Evolutionary conservation across 768 basidiomycete genomes (phyloP).

Genomic region (Artomyces pyxidatus): DNA sequence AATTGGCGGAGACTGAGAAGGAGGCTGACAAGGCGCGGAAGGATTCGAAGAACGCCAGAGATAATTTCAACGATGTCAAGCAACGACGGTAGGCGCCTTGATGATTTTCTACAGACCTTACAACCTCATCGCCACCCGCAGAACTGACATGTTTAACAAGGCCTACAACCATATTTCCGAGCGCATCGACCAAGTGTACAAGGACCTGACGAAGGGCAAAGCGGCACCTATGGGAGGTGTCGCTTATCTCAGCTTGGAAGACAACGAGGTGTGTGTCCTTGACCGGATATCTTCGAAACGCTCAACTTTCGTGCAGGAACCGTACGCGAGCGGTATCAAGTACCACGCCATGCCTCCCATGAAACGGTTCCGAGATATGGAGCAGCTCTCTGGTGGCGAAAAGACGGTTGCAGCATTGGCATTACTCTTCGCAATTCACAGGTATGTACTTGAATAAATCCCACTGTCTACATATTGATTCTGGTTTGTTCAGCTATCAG

Average conservation of each 20-base stretch:
- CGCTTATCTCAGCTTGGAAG: slow-evolving; percentile 92
- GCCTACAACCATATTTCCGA: slow-evolving; percentile 96
- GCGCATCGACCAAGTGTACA: slow-evolving; percentile 91
- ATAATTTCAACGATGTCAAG: slow-evolving; percentile 85
- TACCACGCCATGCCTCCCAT: slow-evolving; percentile 99
- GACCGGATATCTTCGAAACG: background rate
- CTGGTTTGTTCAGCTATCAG: slow-evolving; percentile 58
- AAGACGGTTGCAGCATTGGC: slow-evolving; percentile 99
- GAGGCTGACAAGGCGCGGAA: slow-evolving; percentile 91
- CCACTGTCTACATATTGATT: background rate
- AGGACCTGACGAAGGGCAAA: slow-evolving; percentile 94
- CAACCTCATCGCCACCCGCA: slow-evolving; percentile 13
- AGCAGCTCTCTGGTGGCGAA: slow-evolving; percentile 95
- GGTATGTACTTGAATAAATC: slow-evolving; percentile 33
- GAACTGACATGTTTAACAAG: slow-evolving; percentile 85
- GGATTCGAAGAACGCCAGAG: slow-evolving; percentile 84
- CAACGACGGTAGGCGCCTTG: slow-evolving; percentile 51
- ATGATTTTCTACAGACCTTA: background rate
- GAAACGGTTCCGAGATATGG: slow-evolving; percentile 99
- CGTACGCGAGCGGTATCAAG: slow-evolving; percentile 84
- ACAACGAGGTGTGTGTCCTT: slow-evolving; percentile 67
- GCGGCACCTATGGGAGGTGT: slow-evolving; percentile 92
- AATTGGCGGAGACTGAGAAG: slow-evolving; percentile 80
- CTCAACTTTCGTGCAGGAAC: slow-evolving; percentile 44
- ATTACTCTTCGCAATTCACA: slow-evolving; percentile 93